These are phyloP conservation scores for Penicillium sclerotiorum DNA, from an alignment of 2,329 filamentous ascomycete species.

Conservation along the genomic window DNA sequence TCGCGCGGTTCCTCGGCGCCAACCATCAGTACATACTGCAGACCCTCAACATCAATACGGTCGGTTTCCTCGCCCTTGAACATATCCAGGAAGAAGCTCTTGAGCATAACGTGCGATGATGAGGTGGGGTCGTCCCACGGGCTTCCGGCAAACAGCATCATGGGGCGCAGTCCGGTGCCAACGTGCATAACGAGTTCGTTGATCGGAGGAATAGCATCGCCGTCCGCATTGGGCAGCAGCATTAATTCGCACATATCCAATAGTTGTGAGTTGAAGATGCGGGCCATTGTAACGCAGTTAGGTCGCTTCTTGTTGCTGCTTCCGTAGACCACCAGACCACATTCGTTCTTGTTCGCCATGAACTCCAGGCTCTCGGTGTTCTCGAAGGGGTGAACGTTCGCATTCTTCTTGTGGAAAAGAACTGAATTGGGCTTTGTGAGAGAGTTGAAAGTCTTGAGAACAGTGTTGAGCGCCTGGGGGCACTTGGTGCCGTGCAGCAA, in stretches of 20 bases:
- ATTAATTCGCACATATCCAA: slow-evolving; percentile 94
- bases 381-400: slow-evolving; percentile 86
- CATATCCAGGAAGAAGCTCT: slow-evolving; percentile 84
- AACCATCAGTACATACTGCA: slow-evolving; percentile 87
- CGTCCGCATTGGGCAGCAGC: slow-evolving; percentile 70
- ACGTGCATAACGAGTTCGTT: slow-evolving; percentile 63
- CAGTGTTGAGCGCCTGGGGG: slow-evolving; percentile 79
- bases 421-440: slow-evolving; percentile 82
- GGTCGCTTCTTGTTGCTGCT: slow-evolving; percentile 93
- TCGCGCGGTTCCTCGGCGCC: slow-evolving; percentile 67
- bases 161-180: slow-evolving; percentile 80
- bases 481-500: slow-evolving; percentile 87
- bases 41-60: slow-evolving; percentile 90
- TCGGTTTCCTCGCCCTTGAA: slow-evolving; percentile 80
- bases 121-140: slow-evolving; percentile 80
- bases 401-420: slow-evolving; percentile 97
- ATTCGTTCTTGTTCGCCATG: slow-evolving; percentile 95
- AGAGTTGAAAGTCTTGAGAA: slow-evolving; percentile 79
- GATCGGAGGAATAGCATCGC: slow-evolving; percentile 37
- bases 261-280: slow-evolving; percentile 83
- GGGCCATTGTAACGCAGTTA: slow-evolving; percentile 79
- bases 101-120: slow-evolving; percentile 81
- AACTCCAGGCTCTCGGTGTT: slow-evolving; percentile 87
- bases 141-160: slow-evolving; percentile 88
- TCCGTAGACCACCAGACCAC: slow-evolving; percentile 80